These are phyloP conservation scores for Stephania japonica DNA, from an alignment of 164 flowering plant genomes.

Conservation along the genomic window DNA sequence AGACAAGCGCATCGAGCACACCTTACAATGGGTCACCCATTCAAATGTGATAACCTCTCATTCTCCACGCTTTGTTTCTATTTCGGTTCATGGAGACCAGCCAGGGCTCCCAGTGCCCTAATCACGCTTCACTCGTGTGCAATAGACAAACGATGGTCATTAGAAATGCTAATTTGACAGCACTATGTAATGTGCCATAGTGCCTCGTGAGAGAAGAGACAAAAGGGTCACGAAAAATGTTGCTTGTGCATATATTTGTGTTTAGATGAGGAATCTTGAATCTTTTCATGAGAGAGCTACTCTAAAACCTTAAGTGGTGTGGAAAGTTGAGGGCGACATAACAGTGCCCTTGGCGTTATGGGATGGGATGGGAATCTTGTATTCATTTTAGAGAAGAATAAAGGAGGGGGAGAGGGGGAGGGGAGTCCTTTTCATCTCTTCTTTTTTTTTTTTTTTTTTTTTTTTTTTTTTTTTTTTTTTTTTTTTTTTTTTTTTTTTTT, in stretches of 20 bases:
- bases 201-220: not conserved
- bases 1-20: not conserved
- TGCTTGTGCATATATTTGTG: too few relatives aligned
- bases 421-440: not conserved
- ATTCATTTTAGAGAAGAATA: not conserved
- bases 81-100: not conserved
- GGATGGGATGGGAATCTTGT: not conserved
- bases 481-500: too few relatives aligned
- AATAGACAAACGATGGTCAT: too few relatives aligned
- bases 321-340: too few relatives aligned
- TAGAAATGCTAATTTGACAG: too few relatives aligned
- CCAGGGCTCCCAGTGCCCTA: not conserved
- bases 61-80: not conserved
- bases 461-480: too few relatives aligned
- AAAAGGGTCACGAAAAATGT: not conserved
- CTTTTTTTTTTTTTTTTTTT: too few relatives aligned
- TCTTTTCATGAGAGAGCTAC: too few relatives aligned
- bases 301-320: too few relatives aligned
- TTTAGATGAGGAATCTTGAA: too few relatives aligned
- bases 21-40: not conserved
- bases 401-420: not conserved
- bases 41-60: not conserved
- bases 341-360: not conserved
- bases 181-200: not conserved
- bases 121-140: not conserved